phyloP scores from a whole-genome alignment of 768 basidiomycete species.

The Termitomyces sp. region DNA sequence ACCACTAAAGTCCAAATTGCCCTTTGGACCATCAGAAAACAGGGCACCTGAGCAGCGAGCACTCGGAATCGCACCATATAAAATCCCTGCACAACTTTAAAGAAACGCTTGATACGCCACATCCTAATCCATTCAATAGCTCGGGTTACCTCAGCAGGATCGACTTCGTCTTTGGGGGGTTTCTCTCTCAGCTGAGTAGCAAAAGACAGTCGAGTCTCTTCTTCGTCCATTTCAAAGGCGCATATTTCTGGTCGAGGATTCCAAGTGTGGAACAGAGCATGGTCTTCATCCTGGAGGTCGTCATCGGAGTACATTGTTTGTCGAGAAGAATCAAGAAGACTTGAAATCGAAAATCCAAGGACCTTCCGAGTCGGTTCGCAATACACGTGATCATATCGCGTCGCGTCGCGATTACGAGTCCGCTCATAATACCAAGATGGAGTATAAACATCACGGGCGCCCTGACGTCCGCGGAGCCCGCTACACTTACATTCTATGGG shows the following conservation, averaged over 20 bases:
- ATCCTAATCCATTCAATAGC: background rate
- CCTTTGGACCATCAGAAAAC: background rate
- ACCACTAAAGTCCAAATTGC: background rate
- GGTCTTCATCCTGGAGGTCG: background rate
- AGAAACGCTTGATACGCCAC: background rate
- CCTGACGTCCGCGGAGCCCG: too few species aligned
- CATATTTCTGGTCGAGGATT: background rate
- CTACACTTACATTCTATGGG: too few species aligned
- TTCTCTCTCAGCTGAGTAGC: too few species aligned
- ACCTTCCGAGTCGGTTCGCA: too few species aligned
- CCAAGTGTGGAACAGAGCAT: background rate
- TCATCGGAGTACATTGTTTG: background rate
- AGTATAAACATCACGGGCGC: too few species aligned
- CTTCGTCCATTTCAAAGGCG: background rate
- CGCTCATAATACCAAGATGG: too few species aligned
- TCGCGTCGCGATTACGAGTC: too few species aligned
- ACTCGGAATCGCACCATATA: conserved; percentile 2
- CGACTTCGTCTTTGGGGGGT: background rate
- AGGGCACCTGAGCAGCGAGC: too few species aligned
- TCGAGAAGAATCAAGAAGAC: too few species aligned
- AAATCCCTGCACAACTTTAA: background rate
- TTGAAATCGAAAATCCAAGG: too few species aligned
- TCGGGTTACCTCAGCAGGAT: background rate
- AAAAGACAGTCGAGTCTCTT: background rate
- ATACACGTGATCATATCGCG: too few species aligned